These are phyloP conservation scores for Macrophomina pseudophaseolina DNA, from an alignment of 2,329 filamentous ascomycete genomes.

Conservation along the genomic window DNA sequence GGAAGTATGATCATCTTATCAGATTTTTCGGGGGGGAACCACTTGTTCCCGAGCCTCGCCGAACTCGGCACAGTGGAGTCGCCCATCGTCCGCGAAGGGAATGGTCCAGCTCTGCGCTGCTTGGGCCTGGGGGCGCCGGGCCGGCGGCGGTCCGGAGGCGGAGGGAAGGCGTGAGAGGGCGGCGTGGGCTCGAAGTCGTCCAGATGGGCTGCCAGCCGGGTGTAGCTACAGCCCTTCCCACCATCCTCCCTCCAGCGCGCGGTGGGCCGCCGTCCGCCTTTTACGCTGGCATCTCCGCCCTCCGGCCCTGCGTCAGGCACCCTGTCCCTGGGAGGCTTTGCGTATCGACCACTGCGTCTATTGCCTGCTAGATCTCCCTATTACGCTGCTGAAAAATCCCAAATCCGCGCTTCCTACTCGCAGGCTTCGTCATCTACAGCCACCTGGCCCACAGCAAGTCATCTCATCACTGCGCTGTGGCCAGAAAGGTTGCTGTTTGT, in stretches of 20 bases:
- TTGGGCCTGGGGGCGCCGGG: neutral
- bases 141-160: neutral
- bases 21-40: slow-evolving; percentile 23
- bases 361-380: slow-evolving; percentile 10
- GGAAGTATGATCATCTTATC: slow-evolving; percentile 26
- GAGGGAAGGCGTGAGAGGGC: neutral
- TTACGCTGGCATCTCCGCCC: neutral
- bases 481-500: neutral
- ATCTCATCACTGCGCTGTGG: slow-evolving; percentile 7
- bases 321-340: slow-evolving; percentile 1
- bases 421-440: slow-evolving; percentile 18
- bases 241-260: neutral
- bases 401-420: slow-evolving; percentile 4
- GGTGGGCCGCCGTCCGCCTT: neutral
- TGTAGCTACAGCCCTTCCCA: neutral
- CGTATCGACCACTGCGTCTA: neutral
- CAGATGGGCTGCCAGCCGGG: neutral
- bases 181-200: neutral
- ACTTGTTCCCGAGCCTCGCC: slow-evolving; percentile 16
- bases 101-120: neutral
- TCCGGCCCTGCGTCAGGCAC: slow-evolving; percentile 5
- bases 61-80: slow-evolving; percentile 18
- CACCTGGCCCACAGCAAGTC: slow-evolving; percentile 2
- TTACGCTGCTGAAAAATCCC: slow-evolving; percentile 5
- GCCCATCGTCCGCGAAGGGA: slow-evolving; percentile 15